A percentile compares a stretch with the other conserved stretches of the same genome.
Conservation (phyloP, 2,329 filamentous ascomycete species). For the Stemphylium vesicarium region DNA sequence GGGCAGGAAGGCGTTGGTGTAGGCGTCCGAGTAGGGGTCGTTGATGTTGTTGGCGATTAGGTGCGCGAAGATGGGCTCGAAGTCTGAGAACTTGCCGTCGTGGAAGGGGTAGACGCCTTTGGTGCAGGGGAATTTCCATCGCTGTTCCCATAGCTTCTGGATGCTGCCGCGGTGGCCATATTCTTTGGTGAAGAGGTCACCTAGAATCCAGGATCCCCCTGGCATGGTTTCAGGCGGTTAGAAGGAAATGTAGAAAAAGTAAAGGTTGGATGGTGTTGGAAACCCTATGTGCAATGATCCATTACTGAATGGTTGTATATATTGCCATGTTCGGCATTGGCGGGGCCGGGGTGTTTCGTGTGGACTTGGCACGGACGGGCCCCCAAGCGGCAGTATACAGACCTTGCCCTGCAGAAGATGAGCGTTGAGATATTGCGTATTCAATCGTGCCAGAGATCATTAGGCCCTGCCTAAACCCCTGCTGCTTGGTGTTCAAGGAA, state of each 20-base stretch:
- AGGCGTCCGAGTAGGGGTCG: slow-evolving; percentile 68
- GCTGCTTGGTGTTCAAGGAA: neutral
- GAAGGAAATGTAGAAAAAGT: neutral
- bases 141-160: slow-evolving; percentile 40
- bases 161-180: slow-evolving; percentile 46
- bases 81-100: slow-evolving; percentile 71
- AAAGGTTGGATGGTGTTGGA: neutral
- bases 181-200: slow-evolving; percentile 46
- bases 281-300: neutral
- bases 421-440: neutral
- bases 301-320: slow-evolving; percentile 8
- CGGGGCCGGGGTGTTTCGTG: slow-evolving; percentile 28
- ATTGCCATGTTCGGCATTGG: slow-evolving; percentile 23
- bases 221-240: slow-evolving; percentile 22
- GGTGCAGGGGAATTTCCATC: slow-evolving; percentile 45
- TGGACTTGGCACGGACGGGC: slow-evolving; percentile 21
- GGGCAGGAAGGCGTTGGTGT: slow-evolving; percentile 68
- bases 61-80: slow-evolving; percentile 62
- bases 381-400: slow-evolving; percentile 18
- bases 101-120: slow-evolving; percentile 73
- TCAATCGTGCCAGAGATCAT: neutral
- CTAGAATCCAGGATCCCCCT: slow-evolving; percentile 43
- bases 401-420: neutral
- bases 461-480: neutral
- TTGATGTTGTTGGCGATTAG: slow-evolving; percentile 62